Evolutionary conservation across 371 early-diverging fungal genomes (phyloP), one percentile per base, ranked within the genome.

Genomic region (Mucor sp.): DNA sequence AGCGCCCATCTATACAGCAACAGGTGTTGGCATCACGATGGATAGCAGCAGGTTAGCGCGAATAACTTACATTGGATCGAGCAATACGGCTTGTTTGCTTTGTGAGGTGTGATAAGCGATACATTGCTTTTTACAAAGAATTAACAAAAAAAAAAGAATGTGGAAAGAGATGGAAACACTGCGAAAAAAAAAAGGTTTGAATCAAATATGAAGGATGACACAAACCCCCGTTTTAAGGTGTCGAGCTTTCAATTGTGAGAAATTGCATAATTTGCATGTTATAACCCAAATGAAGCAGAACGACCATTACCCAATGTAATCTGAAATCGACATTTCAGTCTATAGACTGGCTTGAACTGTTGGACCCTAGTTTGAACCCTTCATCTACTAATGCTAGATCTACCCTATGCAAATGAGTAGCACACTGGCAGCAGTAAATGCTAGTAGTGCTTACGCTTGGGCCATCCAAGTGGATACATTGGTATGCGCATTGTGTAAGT

Each of bases 81-180:
- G 57, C 30, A 33, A 57, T 28, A 30, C 57, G 57, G 4, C 32
- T 14, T 30, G 57, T 33, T 15, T 15, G 57, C n/a, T n/a, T n/a
- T 57, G 33, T 57, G 30, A 57, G 57, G 9, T n/a, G 15, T 9
- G 57, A n/a, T 33, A 57, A 57, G 33, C 57, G 15, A 12, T 57
- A 57, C 57, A 57, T 57, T 57, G 32, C 1, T 15, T 50, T 50
- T 50, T 4, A 1, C 2, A 23, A 9, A 53, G 30, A 55, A 30
- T 19, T 19, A 25, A 50, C 6, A 37, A 41, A 15, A 25, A 27
- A 48, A n/a, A n/a, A n/a, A n/a, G n/a, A n/a, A n/a, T n/a, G n/a
- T 48, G 53, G 23, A 57, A 57, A 57, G 57, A 57, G 57, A 57
- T 57, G 57, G 19, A 57, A 57, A 57, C 4, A 7, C 56, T 55